Evolutionary conservation across 805 yeast genomes (phyloP), one percentile per base, ranked within the genome.

Genomic region (Metschnikowia cerradonensis): DNA sequence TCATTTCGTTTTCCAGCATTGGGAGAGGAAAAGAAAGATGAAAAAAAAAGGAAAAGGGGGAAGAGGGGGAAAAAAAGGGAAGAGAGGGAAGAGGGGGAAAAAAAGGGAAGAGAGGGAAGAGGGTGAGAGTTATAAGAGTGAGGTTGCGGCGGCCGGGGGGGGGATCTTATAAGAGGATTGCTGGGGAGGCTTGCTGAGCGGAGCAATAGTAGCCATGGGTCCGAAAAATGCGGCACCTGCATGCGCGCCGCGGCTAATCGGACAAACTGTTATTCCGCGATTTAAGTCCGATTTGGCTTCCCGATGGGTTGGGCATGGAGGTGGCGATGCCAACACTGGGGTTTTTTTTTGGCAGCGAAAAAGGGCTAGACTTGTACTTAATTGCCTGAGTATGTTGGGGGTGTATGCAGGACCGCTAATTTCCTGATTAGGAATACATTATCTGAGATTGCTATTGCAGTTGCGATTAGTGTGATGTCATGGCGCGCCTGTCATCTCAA

Each of bases 1-100:
- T 33, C 35, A 39, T 50, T 41, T 50, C 53, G 34, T 30, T 23
- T 42, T 48, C 32, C 38, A 41, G 47, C 43, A 34, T 41, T 6
- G 3, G 34, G 44, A 11, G n/a, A 7, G 36, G 34, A 31, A 37
- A 17, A 37, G 7, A 36, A 19, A 37, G 26, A 13, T 11, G 8
- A n/a, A 6, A 6, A 33, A 33, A n/a, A 33, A 14, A 4, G 23
- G 6, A 4, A 22, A 22, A 6, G 6, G 23, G 23, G 23, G 23
- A 17, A 17, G 22, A 4, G n/a, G n/a, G 15, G n/a, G 15, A 14
- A n/a, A 14, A 33, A 33, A 14, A 15, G 15, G 36, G 14, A n/a
- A 3, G 3, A n/a, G 35, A 6, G 7, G 10, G 3, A 8, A 23
- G 8, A 32, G 17, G 34, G 6, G 22, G 2, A 3, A 32, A n/a